Base-by-base conservation (phyloP, 768 basidiomycete species). In the Mycena crocata region DNA sequence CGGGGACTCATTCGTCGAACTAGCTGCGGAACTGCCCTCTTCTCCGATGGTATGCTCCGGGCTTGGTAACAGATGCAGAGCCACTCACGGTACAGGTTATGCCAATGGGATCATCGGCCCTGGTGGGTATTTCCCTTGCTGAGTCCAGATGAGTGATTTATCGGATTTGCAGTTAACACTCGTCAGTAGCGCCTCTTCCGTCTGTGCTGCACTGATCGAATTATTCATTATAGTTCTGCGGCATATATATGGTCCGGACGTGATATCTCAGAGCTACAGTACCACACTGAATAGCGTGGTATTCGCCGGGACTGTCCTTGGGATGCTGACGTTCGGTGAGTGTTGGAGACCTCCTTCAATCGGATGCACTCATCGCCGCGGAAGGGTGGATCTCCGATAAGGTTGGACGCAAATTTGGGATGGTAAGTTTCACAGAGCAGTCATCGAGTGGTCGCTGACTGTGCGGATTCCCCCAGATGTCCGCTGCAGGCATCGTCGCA, bases 301-400 rank as follows among this genome's bases (percentile, higher is more conserved):
- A 2, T 98, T 97, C 69, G 95, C 90, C 31, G 95, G 95, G 17
- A 93, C 91, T 9, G 78, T 97, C n/a, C 84, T 94, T 10, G 95
- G 96, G 37, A 95, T 94, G 93, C 79, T 95, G 39, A 68, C 75
- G 50, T 95, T 95, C 72, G 93, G 93, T 78, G 55, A n/a, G 17
- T n/a, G 9, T 40, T 76, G 66, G 12, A 10, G n/a, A 10, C 44
- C 46, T 52, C 44, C 26, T 15, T 5, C 9, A 9, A 15, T 48
- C 12, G 30, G 8, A 51, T 28, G 21, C 23, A 34, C 45, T 48
- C 15, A 60, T n/a, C 17, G 23, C 39, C 23, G 39, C 10, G 14
- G 40, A 59, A 84, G 86, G 86, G 32, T 94, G 89, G 76, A 82
- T 95, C 65, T 92, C 92, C 17, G 95, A 96, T 77, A 94, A 93